A percentile compares a stretch with the other conserved stretches of the same genome.
Evolutionary conservation across 805 yeast genomes (phyloP).

Genomic region (Ogataea parapolymorpha): DNA sequence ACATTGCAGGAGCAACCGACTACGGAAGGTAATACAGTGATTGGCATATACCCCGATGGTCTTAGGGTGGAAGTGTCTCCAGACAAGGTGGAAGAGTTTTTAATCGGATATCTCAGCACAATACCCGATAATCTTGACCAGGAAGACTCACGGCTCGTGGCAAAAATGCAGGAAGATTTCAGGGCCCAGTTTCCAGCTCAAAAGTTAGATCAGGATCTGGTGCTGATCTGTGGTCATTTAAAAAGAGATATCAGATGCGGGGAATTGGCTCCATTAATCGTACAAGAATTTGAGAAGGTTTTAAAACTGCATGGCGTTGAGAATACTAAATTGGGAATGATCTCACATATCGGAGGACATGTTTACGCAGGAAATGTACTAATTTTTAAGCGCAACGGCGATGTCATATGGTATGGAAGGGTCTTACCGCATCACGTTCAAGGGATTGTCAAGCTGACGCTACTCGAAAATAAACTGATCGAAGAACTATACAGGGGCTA

Average conservation of each 20-base stretch:
- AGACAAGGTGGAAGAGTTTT: constrained; percentile 33
- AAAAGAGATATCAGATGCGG: constrained; percentile 69
- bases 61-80: constrained; percentile 36
- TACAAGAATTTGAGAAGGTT: constrained; percentile 46
- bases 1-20: constrained; percentile 24
- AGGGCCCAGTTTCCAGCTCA: constrained; percentile 12
- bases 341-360: constrained; percentile 85
- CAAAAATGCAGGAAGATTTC: constrained; percentile 12
- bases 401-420: constrained; percentile 71
- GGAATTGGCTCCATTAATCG: constrained; percentile 53
- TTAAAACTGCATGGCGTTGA: constrained; percentile 29
- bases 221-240: constrained; percentile 65
- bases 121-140: constrained; percentile 16
- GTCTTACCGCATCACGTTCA: constrained; percentile 66
- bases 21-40: constrained; percentile 24
- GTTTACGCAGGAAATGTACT: constrained; percentile 81
- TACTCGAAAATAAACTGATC: constrained; percentile 47
- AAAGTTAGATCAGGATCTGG: constrained; percentile 29
- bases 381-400: constrained; percentile 44
- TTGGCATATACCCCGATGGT: constrained; percentile 51
- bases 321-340: constrained; percentile 42
- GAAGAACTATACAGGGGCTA: constrained; percentile 55
- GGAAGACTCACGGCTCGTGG: constrained; percentile 7
- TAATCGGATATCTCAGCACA: constrained; percentile 41
- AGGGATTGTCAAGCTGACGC: constrained; percentile 56